These are phyloP conservation scores for Pseudomassariella vexata DNA, from an alignment of 2,329 filamentous ascomycete species.

Conservation along the genomic window DNA sequence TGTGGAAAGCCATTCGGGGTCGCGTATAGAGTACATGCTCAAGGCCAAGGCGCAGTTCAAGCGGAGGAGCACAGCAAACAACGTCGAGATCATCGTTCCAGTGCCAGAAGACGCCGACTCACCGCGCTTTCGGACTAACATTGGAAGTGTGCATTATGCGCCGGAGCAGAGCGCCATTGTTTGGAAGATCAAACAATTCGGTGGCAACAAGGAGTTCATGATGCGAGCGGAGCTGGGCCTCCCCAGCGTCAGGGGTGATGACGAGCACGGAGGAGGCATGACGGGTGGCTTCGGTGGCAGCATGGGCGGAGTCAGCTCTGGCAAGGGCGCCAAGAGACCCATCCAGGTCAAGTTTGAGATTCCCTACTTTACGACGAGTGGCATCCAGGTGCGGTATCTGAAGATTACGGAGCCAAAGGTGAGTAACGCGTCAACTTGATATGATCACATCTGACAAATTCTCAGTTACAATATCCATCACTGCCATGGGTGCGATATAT, in stretches of 20 bases:
- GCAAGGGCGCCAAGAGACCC: conserved; percentile 84
- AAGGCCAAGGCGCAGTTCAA: conserved; percentile 99
- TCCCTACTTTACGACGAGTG: conserved; percentile 99
- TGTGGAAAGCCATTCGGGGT: conserved; percentile 92
- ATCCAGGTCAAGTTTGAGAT: conserved; percentile 99
- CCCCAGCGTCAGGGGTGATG: conserved; percentile 89
- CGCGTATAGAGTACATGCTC: conserved; percentile 96
- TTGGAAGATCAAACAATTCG: conserved; percentile 99
- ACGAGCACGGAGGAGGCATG: conserved; percentile 95
- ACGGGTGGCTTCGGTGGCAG: conserved; percentile 94
- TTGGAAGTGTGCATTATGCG: conserved; percentile 94
- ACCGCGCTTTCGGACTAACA: conserved; percentile 93
- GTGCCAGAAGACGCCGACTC: conserved; percentile 96
- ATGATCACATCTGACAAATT: conserved; percentile 2
- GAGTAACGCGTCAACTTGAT: conserved; percentile 26
- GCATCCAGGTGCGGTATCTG: conserved; percentile 95
- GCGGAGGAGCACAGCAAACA: conserved; percentile 93
- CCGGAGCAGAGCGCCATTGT: conserved; percentile 96
- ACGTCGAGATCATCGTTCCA: conserved; percentile 95
- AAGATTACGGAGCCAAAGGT: conserved; percentile 99
- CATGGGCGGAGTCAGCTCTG: conserved; percentile 83
- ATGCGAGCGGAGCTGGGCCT: conserved; percentile 96
- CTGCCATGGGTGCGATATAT: conserved; percentile 98
- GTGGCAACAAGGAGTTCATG: conserved; percentile 95
- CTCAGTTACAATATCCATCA: conserved; percentile 91